Evolutionary conservation across 1,284 basidiomycete genomes (phyloP).

Genomic region (Sanghuangporus baumii): DNA sequence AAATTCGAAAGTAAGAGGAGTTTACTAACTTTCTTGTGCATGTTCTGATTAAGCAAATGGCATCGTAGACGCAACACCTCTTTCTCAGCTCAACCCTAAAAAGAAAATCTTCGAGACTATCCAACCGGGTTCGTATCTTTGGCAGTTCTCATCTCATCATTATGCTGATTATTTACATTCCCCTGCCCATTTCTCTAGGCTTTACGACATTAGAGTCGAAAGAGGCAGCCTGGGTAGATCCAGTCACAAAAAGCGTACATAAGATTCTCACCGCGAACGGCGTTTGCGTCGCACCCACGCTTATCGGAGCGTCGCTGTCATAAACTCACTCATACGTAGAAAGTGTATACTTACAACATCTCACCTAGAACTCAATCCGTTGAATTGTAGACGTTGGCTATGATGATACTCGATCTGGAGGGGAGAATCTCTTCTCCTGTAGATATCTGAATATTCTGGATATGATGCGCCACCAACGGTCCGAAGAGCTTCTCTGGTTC

Average conservation of each 20-base stretch:
- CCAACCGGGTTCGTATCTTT: conserved; percentile 60
- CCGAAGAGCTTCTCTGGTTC: not conserved
- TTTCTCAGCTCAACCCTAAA: conserved; percentile 89
- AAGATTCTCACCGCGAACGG: conserved; percentile 84
- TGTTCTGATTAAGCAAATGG: conserved; percentile 3
- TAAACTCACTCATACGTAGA: not conserved
- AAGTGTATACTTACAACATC: no score
- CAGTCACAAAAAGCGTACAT: conserved; percentile 75
- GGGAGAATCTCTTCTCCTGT: not conserved
- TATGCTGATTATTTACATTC: not conserved
- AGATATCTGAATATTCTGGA: not conserved
- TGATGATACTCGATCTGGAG: no score
- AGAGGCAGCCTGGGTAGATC: conserved; percentile 91
- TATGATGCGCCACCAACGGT: not conserved
- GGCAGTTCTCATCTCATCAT: not conserved
- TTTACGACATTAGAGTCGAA: conserved; percentile 83
- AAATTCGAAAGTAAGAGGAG: conserved; percentile 67
- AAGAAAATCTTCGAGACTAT: conserved; percentile 97
- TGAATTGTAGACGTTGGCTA: no score
- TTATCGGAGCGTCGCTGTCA: conserved; percentile 84
- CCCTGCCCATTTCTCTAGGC: conserved; percentile 35
- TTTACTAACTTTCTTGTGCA: not conserved
- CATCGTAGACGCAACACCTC: conserved; percentile 57
- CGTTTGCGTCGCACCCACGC: conserved; percentile 72
- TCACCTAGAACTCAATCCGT: no score